These are phyloP conservation scores for Collybia sp. DNA, from an alignment of 768 basidiomycete genomes.

Conservation along the genomic window DNA sequence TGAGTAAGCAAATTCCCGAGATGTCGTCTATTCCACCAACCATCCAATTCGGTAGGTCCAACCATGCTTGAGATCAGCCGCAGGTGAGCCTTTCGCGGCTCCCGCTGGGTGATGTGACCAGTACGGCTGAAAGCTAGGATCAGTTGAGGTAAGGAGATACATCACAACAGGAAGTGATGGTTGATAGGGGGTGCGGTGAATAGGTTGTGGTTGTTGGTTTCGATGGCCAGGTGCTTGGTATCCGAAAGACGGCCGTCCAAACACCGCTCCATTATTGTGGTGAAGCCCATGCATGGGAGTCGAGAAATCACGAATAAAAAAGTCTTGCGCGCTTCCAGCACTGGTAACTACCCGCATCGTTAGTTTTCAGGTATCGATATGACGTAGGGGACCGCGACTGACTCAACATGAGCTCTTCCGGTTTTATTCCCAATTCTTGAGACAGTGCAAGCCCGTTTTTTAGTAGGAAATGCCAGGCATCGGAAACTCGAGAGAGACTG, in stretches of 20 bases:
- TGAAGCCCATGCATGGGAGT: constrained; percentile 11
- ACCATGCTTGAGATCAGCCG: constrained; percentile 9
- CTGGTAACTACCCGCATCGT: constrained; percentile 27
- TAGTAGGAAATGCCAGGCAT: constrained; percentile 36
- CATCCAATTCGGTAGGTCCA: constrained; percentile 18
- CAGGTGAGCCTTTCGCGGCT: constrained; percentile 3
- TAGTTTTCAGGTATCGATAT: background rate
- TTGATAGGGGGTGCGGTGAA: constrained; percentile 14
- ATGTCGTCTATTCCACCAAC: constrained; percentile 3
- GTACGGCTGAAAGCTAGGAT: constrained; percentile 26
- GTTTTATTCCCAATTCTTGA: constrained; percentile 23
- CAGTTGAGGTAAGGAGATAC: constrained; percentile 37
- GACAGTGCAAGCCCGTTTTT: constrained; percentile 25
- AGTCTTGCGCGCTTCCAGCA: constrained; percentile 34
- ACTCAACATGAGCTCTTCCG: constrained; percentile 40
- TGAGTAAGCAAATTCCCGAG: background rate
- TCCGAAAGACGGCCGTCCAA: constrained; percentile 6
- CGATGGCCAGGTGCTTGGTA: background rate
- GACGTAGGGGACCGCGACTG: constrained; percentile 4
- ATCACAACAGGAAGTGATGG: constrained; percentile 27
- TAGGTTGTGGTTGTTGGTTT: background rate
- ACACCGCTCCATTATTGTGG: constrained; percentile 5
- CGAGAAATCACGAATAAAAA: constrained; percentile 30
- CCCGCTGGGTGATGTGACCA: constrained; percentile 26
- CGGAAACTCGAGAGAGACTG: constrained; percentile 17